These are phyloP conservation scores for Diaporthe eres DNA, from an alignment of 2,329 filamentous ascomycete genomes.

Conservation along the genomic window DNA sequence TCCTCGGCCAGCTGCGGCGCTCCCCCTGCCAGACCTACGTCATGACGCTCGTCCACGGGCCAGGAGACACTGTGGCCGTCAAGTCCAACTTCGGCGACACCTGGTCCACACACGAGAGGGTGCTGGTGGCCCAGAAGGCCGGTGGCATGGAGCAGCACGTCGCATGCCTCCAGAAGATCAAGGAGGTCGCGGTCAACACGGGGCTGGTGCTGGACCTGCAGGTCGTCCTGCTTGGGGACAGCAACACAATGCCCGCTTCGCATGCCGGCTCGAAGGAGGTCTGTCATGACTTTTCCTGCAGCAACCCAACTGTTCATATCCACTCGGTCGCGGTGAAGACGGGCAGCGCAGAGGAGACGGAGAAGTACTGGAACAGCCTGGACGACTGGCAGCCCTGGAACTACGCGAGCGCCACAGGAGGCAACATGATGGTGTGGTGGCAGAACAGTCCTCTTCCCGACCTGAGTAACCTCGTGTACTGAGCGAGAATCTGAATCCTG, in stretches of 20 bases:
- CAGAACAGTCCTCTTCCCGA: background rate
- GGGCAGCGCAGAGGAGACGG: background rate
- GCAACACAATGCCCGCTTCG: background rate
- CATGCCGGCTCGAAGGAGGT: background rate
- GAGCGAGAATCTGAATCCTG: background rate
- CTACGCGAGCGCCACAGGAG: background rate
- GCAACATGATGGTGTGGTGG: background rate
- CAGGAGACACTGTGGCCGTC: background rate
- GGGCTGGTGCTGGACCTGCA: background rate
- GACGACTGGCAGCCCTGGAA: background rate
- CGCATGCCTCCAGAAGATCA: constrained; percentile 13
- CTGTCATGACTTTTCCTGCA: background rate
- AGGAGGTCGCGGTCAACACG: background rate
- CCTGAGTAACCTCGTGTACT: constrained; percentile 1
- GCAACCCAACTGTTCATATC: background rate
- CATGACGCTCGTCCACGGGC: constrained; percentile 25
- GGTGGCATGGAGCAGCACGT: background rate
- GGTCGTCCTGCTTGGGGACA: constrained; percentile 13
- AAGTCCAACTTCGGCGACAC: background rate
- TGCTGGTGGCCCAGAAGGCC: background rate
- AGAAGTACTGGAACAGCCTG: background rate
- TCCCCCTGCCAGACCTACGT: constrained; percentile 17
- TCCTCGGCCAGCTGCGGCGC: background rate
- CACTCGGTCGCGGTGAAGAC: constrained; percentile 14
- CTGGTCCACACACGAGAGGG: background rate